Base-by-base conservation (phyloP, 345 rosid genomes). In the Eucalyptus leucophloia region DNA sequence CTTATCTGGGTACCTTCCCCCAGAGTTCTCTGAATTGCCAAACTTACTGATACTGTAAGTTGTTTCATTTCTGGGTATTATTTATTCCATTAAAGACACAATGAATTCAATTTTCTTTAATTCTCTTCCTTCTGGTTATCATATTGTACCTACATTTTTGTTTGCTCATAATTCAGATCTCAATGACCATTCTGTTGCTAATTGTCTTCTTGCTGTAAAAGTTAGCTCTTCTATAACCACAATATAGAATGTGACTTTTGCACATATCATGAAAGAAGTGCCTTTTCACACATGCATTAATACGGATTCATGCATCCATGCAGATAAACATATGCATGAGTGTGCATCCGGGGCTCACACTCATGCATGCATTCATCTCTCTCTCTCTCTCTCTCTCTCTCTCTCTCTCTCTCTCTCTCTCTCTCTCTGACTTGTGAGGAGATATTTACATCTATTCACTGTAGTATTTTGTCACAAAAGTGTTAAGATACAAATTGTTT, bases 1-100 rank as follows among this genome's bases (percentile, higher is more conserved):
- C 83, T 94, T 98, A 91, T 89, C 97, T 1, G 99, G 99, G 88
- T 67, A 69, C 92, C 98, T 98, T 91, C 99, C 99, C 44, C 94
- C 96, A 32, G 95, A 96, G 93, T 91, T 98, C 81, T 91, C 97
- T 47, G 86, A 91, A 67, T 85, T 96, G 95, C 99, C 99, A 37
- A 90, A 86, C 7, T 91, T 98, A 88, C 96, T 92, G 89, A 98
- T 98, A 90, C 91, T 98, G 99, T 98, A 97, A 69, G 98, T 77
- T 91, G 91, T 91, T 91, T 89, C 83, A 24, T 77, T 37, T 77
- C 47, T 37, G 47, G 45, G 15, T 37, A 37, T 37, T 77, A 77
- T 77, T 77, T 77, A 19, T 77, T 37, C 47, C 83, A 77, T 42
- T 72, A 72, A 72, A 18, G 83, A 77, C 83, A 19, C 6, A 37